Conservation (phyloP, 75 land plant species). For the Larix kaempferi region DNA sequence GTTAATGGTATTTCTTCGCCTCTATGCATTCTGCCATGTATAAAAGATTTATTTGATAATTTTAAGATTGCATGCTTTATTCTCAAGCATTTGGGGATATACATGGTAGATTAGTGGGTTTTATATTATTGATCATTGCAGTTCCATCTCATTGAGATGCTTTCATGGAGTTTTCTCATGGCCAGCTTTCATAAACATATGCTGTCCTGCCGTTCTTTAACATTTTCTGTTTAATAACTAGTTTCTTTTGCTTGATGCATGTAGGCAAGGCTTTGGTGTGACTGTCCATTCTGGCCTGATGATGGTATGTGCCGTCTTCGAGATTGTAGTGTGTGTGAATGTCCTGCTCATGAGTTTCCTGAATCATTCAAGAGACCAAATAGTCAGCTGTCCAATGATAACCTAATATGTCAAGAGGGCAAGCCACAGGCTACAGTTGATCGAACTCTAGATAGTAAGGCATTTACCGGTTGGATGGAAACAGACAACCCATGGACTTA, state of each 20-base stretch:
- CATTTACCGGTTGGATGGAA: conserved; percentile 80
- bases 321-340: conserved; percentile 97
- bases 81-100: too few species aligned
- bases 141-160: not conserved
- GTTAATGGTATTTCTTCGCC: too few species aligned
- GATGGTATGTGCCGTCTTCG: conserved; percentile 96
- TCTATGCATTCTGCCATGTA: too few species aligned
- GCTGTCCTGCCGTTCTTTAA: not conserved
- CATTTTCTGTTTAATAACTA: not conserved
- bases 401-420: conserved; percentile 84
- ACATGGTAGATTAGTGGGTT: too few species aligned
- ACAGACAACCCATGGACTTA: conserved; percentile 94
- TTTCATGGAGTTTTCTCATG: conserved; percentile 2
- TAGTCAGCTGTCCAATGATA: conserved; percentile 34
- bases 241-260: not conserved
- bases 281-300: conserved; percentile 98
- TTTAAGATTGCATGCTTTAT: too few species aligned
- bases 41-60: too few species aligned
- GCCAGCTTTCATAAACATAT: not conserved
- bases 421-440: conserved; percentile 84
- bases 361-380: conserved; percentile 52
- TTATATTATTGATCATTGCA: too few species aligned
- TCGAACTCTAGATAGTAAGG: conserved; percentile 71
- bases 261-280: conserved; percentile 89
- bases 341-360: conserved; percentile 92